Base-by-base conservation (phyloP, 2,329 filamentous ascomycete genomes). In the Myriosclerotinia scirpicola region DNA sequence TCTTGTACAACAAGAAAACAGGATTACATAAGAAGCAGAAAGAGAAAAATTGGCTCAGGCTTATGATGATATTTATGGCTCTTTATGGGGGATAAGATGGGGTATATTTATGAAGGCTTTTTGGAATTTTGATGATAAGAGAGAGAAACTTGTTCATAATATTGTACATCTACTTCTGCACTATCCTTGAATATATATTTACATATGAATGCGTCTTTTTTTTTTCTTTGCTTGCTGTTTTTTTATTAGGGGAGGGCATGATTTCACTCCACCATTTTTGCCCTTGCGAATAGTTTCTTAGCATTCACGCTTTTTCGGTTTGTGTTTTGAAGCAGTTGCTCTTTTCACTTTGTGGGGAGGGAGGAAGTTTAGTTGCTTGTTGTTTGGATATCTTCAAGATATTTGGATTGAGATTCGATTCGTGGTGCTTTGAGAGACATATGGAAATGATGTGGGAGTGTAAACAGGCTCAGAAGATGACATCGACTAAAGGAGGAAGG, bases 151-250 rank as follows among this genome's bases (percentile, higher is more conserved):
- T 54, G 46, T 67, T 65, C 64, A 59, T 67, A 72, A 71, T 73
- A 72, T 69, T 74, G 58, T 74, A 73, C 64, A 72, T 74, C 69
- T 73, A 66, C 34, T 67, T 68, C 64, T 63, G 42, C 68, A 72
- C 72, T 67, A 69, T 74, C 73, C 56, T 72, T 74, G 22, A 67
- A 67, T 58, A 44, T 60, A 65, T 48, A 59, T 65, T 26, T 65
- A 59, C 44, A 30, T 48, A 20, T 42, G 30, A 34, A 38, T 36
- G 26, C 8, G 30, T 40, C 54, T 34, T 54, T 4, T 2, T 42
- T 62, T n/a, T 14, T 11, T 9, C 30, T 58, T 26, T 9, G 17
- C 26, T 40, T 50, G 30, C 44, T 11, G 7, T 50, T 48, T 52
- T 14, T 30, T 48, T 48, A 20, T 22, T 40, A 8, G 38, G 7